Evolutionary conservation across 208 protist genomes (phyloP).

Genomic region (Acanthamoeba rhysodes): DNA sequence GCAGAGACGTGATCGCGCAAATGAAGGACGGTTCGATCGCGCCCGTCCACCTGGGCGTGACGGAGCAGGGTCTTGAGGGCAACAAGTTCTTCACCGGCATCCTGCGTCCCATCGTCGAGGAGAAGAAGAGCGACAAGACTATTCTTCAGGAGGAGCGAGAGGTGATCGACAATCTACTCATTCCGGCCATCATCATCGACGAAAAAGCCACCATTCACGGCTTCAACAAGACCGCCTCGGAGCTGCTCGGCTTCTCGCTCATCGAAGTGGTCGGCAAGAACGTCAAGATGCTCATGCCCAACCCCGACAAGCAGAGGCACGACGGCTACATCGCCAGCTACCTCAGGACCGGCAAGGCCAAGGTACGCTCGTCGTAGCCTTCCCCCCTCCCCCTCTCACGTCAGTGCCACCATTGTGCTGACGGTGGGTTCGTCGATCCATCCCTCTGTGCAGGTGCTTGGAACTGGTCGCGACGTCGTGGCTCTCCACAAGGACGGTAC

Average conservation of each 20-base stretch:
- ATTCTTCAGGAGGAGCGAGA: conserved; percentile 70
- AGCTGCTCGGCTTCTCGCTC: conserved; percentile 68
- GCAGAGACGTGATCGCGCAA: conserved; percentile 65
- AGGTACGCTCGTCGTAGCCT: neutral
- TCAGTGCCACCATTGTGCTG: neutral
- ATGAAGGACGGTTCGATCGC: conserved; percentile 61
- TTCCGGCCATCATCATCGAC: conserved; percentile 73
- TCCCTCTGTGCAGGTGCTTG: neutral
- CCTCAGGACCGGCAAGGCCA: conserved; percentile 68
- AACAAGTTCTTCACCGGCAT: conserved; percentile 66
- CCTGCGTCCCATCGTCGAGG: conserved; percentile 2
- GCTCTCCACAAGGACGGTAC: conserved; percentile 75
- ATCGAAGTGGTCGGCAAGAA: conserved; percentile 79
- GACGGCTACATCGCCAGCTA: conserved; percentile 62
- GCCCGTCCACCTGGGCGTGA: conserved; percentile 59
- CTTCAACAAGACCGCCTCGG: conserved; percentile 66
- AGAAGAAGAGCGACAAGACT: conserved; percentile 44
- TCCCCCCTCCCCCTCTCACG: neutral
- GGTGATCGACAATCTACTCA: conserved; percentile 67
- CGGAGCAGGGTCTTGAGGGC: conserved; percentile 52
- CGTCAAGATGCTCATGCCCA: conserved; percentile 76
- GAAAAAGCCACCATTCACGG: conserved; percentile 74
- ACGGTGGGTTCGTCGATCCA: neutral
- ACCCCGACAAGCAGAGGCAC: conserved; percentile 68
- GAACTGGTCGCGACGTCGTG: conserved; percentile 60